Evolutionary conservation across 163 green algal genomes (phyloP), one percentile per base, ranked within the genome.

Genomic region (Chlamydomonas reinhardtii): DNA sequence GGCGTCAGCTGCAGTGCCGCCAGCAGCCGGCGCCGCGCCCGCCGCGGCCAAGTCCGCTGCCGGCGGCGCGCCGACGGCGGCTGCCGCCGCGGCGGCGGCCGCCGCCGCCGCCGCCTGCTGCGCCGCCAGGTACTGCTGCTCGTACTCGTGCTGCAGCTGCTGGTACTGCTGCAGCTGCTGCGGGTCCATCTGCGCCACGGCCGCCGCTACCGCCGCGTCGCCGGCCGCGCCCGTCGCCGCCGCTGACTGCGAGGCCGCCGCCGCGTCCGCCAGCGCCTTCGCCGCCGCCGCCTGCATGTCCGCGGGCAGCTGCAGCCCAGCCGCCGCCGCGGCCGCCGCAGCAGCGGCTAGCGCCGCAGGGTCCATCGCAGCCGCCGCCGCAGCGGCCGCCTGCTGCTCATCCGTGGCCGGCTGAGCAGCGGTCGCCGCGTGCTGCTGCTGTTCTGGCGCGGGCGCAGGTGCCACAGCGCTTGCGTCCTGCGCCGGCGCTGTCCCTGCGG

Each of bases 91-190:
- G 1, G 48, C 66, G 27, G 78, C 31, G 5, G 71, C 22, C 35
- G 56, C 59, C 4, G 74, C 20, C 24, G 74, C 34, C 9, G 31
- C 20, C 24, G 54, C 74, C 34, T 11, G 19, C 31, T 29, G 4
- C 2, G 65, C 48, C 39, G 76, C 66, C 31, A 20, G 2, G 16
- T 31, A 29, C 17, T 65, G 64, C 39, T 84, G 76, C 29, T 54
- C 64, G 64, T 74, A 74, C 76, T 84, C 64, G 64, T 74, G 76
- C 62, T 52, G 61, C 52, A 59, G 69, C 65, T 84, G 77, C 39
- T 65, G 72, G 54, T 76, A 32, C 73, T 76, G 73, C 66, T 84
- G 73, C 24, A 39, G 74, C 48, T 89, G 83, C 56, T 73, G 66
- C 19, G 77, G 6, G 34, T 84, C 65, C 2, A 70, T 32, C 48